Evolutionary conservation across 208 protist species (phyloP).

Genomic region (Wallacemonas rigidus): DNA sequence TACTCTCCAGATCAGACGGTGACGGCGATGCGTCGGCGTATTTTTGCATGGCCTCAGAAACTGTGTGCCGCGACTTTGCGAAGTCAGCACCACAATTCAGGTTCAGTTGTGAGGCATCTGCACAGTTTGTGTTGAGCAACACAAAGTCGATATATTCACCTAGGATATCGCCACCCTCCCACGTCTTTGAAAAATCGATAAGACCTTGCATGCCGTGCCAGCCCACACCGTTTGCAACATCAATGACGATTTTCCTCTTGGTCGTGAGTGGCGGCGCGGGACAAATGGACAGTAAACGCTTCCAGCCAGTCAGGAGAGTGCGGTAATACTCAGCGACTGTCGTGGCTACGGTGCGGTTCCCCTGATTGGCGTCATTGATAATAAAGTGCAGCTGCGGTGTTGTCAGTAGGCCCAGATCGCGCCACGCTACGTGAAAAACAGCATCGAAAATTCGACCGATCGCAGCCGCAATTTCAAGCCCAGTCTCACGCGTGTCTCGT

Average conservation of each 20-base stretch:
- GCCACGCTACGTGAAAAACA: slow-evolving; percentile 23
- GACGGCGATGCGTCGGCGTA: slow-evolving; percentile 21
- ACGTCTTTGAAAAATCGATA: slow-evolving; percentile 33
- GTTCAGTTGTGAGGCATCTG: slow-evolving; percentile 58
- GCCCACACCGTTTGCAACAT: slow-evolving; percentile 91
- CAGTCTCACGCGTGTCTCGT: slow-evolving; percentile 60
- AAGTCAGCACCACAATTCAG: slow-evolving; percentile 91
- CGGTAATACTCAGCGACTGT: slow-evolving; percentile 8
- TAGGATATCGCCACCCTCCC: slow-evolving; percentile 22
- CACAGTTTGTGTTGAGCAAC: slow-evolving; percentile 45
- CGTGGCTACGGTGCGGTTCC: slow-evolving; percentile 16
- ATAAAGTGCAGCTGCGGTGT: slow-evolving; percentile 84
- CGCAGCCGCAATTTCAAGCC: slow-evolving; percentile 41
- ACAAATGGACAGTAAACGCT: slow-evolving; percentile 11
- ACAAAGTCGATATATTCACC: slow-evolving; percentile 42
- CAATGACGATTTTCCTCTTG: slow-evolving; percentile 62
- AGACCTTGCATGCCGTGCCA: slow-evolving; percentile 47
- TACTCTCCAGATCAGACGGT: slow-evolving; percentile 9
- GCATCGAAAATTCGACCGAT: slow-evolving; percentile 22
- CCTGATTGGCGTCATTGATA: slow-evolving; percentile 31
- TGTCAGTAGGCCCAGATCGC: slow-evolving; percentile 37
- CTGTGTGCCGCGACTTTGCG: slow-evolving; percentile 60
- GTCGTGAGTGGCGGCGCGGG: neutral
- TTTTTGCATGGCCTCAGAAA: slow-evolving; percentile 44
- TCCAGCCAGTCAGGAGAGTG: neutral